Conservation (phyloP, 176 grass and related monocot genomes). For the Aegilops longissima region DNA sequence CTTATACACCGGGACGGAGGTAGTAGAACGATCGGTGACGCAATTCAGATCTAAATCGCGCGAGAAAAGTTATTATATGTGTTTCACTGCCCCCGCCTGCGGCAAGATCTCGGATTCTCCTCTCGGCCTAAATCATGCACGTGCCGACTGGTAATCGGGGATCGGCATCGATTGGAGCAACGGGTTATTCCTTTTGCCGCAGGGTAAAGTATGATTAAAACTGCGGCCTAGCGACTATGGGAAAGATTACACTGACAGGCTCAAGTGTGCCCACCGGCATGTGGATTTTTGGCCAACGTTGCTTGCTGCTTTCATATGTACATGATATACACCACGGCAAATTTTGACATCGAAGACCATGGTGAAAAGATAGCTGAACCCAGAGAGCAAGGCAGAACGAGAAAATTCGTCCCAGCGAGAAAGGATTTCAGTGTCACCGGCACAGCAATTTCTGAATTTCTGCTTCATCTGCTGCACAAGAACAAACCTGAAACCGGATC, state of each 20-base stretch:
- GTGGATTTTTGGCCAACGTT: neutral
- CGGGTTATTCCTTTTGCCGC: neutral
- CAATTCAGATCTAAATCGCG: constrained; percentile 7
- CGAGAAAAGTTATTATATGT: neutral
- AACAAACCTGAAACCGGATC: neutral
- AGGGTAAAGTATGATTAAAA: neutral
- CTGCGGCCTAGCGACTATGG: neutral
- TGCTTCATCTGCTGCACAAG: neutral
- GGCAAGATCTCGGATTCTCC: constrained; percentile 25
- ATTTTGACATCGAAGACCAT: neutral
- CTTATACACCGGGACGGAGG: too few species aligned
- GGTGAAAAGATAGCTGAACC: neutral
- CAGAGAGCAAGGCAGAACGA: neutral
- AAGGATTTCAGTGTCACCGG: neutral
- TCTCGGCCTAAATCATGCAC: neutral
- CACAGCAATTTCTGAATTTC: neutral
- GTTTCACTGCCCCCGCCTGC: neutral
- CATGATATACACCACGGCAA: neutral
- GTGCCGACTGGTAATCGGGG: neutral
- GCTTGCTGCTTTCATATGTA: neutral
- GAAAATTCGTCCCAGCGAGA: neutral
- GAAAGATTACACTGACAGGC: neutral
- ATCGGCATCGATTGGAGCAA: neutral
- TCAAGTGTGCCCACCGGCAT: neutral
- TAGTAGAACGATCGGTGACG: neutral